Base-by-base conservation (phyloP, 202 grass and related monocot species). In the Setaria italica region DNA sequence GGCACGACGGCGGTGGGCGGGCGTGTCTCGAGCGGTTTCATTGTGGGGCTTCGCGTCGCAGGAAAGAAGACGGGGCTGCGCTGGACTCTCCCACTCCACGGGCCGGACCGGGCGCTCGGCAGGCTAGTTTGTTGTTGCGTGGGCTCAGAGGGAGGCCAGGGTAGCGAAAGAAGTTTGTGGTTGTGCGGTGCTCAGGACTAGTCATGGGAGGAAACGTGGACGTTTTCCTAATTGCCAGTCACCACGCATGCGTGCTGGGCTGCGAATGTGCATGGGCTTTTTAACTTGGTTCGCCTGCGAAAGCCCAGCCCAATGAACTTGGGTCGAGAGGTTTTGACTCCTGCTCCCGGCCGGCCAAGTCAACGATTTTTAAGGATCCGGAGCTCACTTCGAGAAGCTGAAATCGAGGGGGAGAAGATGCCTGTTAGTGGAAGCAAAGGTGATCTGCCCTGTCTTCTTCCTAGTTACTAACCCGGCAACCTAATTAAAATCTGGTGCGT, bases 371-470 rank as follows among this genome's bases (percentile, higher is more conserved):
- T 32, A 62, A 84, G 35, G 20, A 56, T 76, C 25, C 1, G 53
- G 70, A 9, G 2, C 89, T 65, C 59, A 41, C 7, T 57, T 63
- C 80, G 60, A 87, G 85, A 68, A 76, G 33, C 76, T 76, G 68
- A 62, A 87, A 87, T 84, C 74, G 70, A 65, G 89, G 89, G 89
- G 63, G 46, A 55, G 76, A 25, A 84, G 82, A 67, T 84, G 47
- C 71, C 78, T 76, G 56, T 72, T 14, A 81, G 77, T 20, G 21
- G 35, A 87, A 87, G 85, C 89, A 81, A 85, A 87, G 85, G 85
- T 29, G 21, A 80, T 62, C 80, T 84, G 17, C 43, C 0, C 67
- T 79, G 80, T 79, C 74, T 58, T 67, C 16, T 78, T 79, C 71
- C 34, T 69, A 56, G 62, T 5, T 55, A 25, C 25, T 25, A 78